Percentiles rank a stretch among this genome's conserved stretches.
Conservation (phyloP, 148 eudicot species). For the Persicaria maculosa region DNA sequence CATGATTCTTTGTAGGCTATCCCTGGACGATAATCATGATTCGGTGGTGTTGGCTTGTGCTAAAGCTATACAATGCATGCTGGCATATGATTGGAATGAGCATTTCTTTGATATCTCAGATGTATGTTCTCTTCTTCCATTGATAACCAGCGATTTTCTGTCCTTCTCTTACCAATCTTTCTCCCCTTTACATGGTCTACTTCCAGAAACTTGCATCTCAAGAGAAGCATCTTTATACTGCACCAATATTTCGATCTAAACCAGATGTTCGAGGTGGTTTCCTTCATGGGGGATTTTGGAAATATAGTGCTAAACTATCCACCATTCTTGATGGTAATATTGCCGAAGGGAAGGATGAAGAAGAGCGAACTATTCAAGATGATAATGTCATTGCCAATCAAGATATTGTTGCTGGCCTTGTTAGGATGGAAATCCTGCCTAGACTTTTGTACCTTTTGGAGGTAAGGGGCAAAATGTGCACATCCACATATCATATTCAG, state of each 20-base stretch:
- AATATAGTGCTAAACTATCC: conserved; percentile 77
- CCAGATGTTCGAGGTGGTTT: conserved; percentile 70
- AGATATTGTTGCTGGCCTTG: conserved; percentile 86
- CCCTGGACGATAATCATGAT: conserved; percentile 83
- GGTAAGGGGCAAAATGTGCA: conserved; percentile 29
- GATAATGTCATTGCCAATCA: conserved; percentile 77
- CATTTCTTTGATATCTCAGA: conserved; percentile 46
- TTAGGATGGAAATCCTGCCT: conserved; percentile 81
- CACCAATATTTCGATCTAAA: conserved; percentile 85
- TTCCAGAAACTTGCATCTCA: conserved; percentile 48
- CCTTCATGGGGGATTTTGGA: conserved; percentile 93
- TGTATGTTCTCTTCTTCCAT: conserved; percentile 31
- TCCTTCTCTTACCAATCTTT: background rate
- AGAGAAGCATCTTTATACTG: conserved; percentile 49
- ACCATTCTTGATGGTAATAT: conserved; percentile 43
- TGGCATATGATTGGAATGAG: conserved; percentile 70
- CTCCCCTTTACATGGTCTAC: conserved; percentile 3
- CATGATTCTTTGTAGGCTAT: conserved; percentile 40
- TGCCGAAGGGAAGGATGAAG: conserved; percentile 38
- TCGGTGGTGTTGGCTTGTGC: conserved; percentile 82
- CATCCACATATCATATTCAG: background rate
- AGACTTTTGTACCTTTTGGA: conserved; percentile 74
- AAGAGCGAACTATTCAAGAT: conserved; percentile 75
- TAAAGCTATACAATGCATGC: conserved; percentile 57
- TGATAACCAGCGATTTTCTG: background rate